Evolutionary conservation across 2,329 filamentous ascomycete genomes (phyloP).

Genomic region (Hirsutella rhossiliensis): DNA sequence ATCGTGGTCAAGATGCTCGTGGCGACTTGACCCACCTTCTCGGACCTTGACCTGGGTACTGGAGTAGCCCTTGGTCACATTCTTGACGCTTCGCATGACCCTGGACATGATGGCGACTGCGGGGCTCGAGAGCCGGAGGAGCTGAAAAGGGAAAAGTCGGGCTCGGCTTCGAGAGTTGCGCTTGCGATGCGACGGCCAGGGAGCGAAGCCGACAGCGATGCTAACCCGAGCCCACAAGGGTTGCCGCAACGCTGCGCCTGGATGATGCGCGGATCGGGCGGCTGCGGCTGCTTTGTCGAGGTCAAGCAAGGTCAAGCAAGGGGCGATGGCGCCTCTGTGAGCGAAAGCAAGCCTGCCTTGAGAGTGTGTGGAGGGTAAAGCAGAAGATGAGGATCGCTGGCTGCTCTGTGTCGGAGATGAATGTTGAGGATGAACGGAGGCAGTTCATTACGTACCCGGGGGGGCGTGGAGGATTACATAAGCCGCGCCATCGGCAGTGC

Average conservation of each 20-base stretch:
- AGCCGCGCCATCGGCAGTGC: no score
- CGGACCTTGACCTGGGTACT: constrained; percentile 94
- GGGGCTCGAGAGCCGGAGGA: constrained; percentile 1
- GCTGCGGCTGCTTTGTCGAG: neutral
- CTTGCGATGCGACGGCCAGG: neutral
- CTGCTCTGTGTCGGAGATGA: no score
- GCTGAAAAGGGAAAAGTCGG: neutral
- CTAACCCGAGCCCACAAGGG: neutral
- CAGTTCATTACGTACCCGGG: no score
- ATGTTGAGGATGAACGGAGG: no score
- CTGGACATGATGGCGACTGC: constrained; percentile 64
- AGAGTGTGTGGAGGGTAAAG: no score
- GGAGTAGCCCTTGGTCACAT: constrained; percentile 98
- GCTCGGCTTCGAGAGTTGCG: neutral
- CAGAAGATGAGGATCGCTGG: no score
- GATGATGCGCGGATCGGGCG: neutral
- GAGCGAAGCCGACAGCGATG: neutral
- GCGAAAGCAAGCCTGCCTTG: no score
- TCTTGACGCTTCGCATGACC: constrained; percentile 95
- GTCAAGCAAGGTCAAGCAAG: neutral
- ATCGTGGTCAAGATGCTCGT: neutral
- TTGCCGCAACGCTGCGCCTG: neutral
- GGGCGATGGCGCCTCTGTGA: no score
- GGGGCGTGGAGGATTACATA: no score
- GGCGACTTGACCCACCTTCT: constrained; percentile 55